Evolutionary conservation across 148 eudicot genomes (phyloP).

Genomic region (Chenopodium album): DNA sequence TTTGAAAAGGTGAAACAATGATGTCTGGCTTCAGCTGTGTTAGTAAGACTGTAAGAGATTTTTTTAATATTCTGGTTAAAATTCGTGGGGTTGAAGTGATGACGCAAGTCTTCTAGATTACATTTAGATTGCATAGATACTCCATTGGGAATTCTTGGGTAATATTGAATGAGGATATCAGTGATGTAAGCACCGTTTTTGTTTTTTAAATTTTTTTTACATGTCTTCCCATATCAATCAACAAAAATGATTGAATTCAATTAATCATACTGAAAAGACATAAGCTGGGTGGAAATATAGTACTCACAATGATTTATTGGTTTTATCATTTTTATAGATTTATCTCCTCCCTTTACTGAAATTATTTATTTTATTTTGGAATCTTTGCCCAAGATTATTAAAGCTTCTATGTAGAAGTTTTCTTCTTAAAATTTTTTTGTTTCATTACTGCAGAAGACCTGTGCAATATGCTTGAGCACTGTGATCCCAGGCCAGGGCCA

Average conservation of each 20-base stretch:
- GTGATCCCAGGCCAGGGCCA: conserved; percentile 73
- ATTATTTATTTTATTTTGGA: background rate
- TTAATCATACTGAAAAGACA: too few relatives aligned
- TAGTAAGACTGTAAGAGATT: too few relatives aligned
- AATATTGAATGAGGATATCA: background rate
- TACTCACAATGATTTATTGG: background rate
- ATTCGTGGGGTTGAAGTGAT: background rate
- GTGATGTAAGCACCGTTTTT: too few relatives aligned
- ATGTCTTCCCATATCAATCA: background rate
- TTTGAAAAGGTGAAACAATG: background rate
- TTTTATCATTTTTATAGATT: background rate
- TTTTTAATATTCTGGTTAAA: background rate
- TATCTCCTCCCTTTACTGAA: background rate
- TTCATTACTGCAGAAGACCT: conserved; percentile 47
- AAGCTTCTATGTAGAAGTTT: background rate
- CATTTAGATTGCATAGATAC: background rate
- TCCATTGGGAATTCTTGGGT: background rate
- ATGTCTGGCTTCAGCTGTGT: background rate
- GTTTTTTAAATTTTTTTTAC: too few relatives aligned
- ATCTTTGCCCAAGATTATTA: background rate
- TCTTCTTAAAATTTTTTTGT: background rate
- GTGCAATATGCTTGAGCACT: conserved; percentile 69
- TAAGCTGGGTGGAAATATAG: background rate
- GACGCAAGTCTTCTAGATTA: background rate
- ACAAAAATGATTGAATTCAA: background rate